A percentile compares a stretch with the other conserved stretches of the same genome.
These are phyloP conservation scores for Wickerhamomyces sp. DNA, from an alignment of 1,139 yeast species.

Conservation along the genomic window DNA sequence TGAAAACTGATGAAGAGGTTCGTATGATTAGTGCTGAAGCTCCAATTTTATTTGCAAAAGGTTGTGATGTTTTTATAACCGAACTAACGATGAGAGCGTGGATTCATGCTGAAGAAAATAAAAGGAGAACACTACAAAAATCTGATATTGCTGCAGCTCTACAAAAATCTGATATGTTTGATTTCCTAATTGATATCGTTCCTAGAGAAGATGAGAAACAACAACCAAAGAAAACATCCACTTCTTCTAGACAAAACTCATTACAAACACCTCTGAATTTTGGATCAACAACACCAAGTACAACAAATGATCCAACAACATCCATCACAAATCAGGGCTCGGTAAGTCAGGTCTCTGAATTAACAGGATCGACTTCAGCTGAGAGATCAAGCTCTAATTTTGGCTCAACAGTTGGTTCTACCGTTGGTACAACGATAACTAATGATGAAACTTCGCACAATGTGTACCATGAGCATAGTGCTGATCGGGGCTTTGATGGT, in stretches of 20 bases:
- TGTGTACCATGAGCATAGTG: not conserved
- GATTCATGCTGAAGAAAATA: slow-evolving; percentile 97
- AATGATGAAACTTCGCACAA: not conserved
- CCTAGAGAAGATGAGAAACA: slow-evolving; percentile 66
- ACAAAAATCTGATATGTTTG: slow-evolving; percentile 95
- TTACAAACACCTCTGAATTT: slow-evolving; percentile 1
- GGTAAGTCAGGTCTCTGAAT: not conserved
- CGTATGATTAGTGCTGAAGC: slow-evolving; percentile 98
- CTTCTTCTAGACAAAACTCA: slow-evolving; percentile 12
- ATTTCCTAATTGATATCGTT: slow-evolving; percentile 89
- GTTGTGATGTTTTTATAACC: slow-evolving; percentile 94
- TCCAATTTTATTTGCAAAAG: slow-evolving; percentile 93
- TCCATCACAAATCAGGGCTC: not conserved
- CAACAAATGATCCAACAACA: not conserved
- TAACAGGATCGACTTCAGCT: not conserved
- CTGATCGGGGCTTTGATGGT: slow-evolving; percentile 2
- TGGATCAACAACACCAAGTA: not conserved
- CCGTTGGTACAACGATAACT: not conserved
- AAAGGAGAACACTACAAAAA: slow-evolving; percentile 87
- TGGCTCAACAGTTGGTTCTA: not conserved
- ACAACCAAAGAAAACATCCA: slow-evolving; percentile 10
- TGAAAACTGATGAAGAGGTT: slow-evolving; percentile 98
- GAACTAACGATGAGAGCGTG: slow-evolving; percentile 98
- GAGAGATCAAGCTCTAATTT: not conserved
- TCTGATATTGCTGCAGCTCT: slow-evolving; percentile 94